Base-by-base conservation (phyloP, 345 rosid species). In the Populus simonii region DNA sequence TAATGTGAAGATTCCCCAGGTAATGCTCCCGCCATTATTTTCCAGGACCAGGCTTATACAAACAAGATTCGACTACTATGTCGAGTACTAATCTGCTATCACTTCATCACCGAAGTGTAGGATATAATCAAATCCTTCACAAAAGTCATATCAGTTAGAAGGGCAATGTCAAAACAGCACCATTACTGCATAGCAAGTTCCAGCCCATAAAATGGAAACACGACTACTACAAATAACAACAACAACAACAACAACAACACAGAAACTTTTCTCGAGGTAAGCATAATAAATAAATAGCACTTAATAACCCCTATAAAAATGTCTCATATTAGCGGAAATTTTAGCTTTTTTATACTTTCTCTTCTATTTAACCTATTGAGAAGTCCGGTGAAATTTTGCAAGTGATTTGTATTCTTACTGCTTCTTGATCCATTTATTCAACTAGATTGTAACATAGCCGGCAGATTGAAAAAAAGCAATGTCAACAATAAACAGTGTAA, bases 1-100 rank as follows among this genome's bases (percentile, higher is more conserved):
- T 79, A 80, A 39, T 71, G 61, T n/a, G 80, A 72, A 72, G 77
- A 66, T 39, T 79, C 81, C 73, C 77, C 77, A 9, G 63, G 63
- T n/a, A 57, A 57, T 23, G 25, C 23, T n/a, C 63, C 63, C 25
- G 27, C 63, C 63, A 57, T 57, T 8, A 3, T n/a, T 57, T n/a
- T 57, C 63, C 63, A 57, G 4, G 11, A 57, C 25, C 27, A 57
- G 29, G 27, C n/a, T 57, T 8, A 57, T 6, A 57, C 63, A n/a
- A 57, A 57, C 29, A 57, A n/a, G 63, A 57, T 57, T 57, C 15
- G 29, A 57, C 63, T 57, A 10, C 63, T 57, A n/a, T 9, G 27
- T n/a, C 5, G 29, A 10, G 63, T 8, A n/a, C 63, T n/a, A 57
- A 25, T n/a, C 63, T n/a, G 23, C 27, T n/a, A 9, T 57, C 63